Conservation (phyloP, 306 rosid genomes). For the Mimosa pudica region DNA sequence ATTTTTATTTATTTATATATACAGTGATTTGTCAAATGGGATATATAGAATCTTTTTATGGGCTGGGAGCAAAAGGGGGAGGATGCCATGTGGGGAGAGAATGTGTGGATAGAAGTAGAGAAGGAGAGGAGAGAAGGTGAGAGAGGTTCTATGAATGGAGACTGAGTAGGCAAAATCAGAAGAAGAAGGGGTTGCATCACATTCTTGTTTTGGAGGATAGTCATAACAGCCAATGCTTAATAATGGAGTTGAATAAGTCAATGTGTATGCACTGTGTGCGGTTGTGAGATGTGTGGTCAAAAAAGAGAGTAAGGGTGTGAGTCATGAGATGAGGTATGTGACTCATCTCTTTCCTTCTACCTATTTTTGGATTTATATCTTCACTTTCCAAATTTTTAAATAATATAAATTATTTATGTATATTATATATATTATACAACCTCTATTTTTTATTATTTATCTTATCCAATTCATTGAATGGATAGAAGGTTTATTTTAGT, state of each 20-base stretch:
- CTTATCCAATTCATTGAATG: too few relatives aligned
- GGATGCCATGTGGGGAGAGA: background rate
- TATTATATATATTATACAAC: too few relatives aligned
- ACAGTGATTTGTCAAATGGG: too few relatives aligned
- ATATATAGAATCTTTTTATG: background rate
- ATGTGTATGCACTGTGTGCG: background rate
- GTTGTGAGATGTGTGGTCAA: background rate
- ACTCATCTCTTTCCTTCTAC: too few relatives aligned
- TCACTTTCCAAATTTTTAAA: too few relatives aligned
- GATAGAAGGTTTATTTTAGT: too few relatives aligned
- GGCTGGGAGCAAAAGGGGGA: background rate
- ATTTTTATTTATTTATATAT: too few relatives aligned
- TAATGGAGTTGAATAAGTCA: background rate
- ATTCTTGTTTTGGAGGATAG: background rate
- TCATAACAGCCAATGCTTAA: background rate
- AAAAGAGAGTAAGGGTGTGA: background rate
- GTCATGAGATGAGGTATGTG: too few relatives aligned
- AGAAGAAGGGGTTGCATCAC: background rate
- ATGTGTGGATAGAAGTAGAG: background rate
- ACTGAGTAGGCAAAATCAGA: background rate
- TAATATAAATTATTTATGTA: too few relatives aligned
- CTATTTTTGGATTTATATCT: too few relatives aligned
- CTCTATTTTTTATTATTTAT: too few relatives aligned
- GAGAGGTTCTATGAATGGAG: constrained; percentile 8
- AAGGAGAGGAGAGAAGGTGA: background rate